These are phyloP conservation scores for Cubamyces sp. DNA, from an alignment of 768 basidiomycete genomes.

Conservation along the genomic window DNA sequence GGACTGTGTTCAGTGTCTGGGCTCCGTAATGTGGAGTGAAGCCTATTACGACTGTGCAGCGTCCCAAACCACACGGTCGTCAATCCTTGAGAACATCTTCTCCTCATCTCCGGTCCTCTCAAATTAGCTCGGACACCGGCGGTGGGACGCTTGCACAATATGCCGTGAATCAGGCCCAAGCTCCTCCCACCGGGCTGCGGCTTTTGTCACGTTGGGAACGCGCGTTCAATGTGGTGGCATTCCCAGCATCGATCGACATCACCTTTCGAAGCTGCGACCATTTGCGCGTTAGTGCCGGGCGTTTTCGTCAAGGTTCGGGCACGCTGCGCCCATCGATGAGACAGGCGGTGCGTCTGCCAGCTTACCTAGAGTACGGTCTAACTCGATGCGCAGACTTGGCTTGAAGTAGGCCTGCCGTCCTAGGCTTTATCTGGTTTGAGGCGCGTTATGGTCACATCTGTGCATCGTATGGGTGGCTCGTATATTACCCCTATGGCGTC, in stretches of 20 bases:
- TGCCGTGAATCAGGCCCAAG: background rate
- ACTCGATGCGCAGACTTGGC: background rate
- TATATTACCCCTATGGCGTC: too few relatives aligned
- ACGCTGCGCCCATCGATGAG: background rate
- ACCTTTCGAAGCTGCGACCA: background rate
- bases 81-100: constrained; percentile 2
- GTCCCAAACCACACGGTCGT: constrained; percentile 8
- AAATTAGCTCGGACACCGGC: constrained; percentile 7
- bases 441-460: too few relatives aligned
- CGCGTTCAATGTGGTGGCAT: constrained; percentile 1
- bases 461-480: too few relatives aligned
- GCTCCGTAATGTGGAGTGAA: background rate
- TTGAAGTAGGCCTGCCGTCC: too few relatives aligned
- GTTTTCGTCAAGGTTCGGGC: background rate
- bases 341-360: background rate
- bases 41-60: background rate
- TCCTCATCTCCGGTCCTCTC: background rate
- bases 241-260: constrained; percentile 9
- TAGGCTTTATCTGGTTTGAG: too few relatives aligned
- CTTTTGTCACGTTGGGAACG: background rate
- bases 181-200: background rate
- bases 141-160: too few relatives aligned
- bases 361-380: background rate
- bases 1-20: too few relatives aligned
- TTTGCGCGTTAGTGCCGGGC: background rate